Base-by-base conservation (phyloP, 169 alveolate genomes). In the Plasmodium knowlesi region DNA sequence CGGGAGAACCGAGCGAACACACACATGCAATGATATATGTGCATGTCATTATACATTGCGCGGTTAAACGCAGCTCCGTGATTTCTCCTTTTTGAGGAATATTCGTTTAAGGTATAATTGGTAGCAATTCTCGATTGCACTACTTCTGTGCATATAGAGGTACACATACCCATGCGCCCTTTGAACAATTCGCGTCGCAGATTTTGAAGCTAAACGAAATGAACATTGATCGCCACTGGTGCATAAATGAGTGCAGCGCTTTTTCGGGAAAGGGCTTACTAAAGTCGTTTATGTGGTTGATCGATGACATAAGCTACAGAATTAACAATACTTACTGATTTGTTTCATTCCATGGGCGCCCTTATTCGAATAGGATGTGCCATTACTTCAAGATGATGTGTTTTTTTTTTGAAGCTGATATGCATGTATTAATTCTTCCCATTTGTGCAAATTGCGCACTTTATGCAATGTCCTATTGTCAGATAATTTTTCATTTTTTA, bases 261-360 rank as follows among this genome's bases (percentile, higher is more conserved):
- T 92, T 97, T 67, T 97, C 98, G 54, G 99, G 99, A 32, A 97
- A 98, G 32, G 99, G 99, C 16, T 96, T 99, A 73, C 83, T 97
- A 50, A 98, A 98, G 82, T 99, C 99, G 53, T 96, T 99, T 50
- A 97, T 97, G 84, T 99, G 99, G 99, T 95, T 98, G 43, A 99
- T 98, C 16, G 96, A 96, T 41, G 99, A 98, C 95, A 97, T 98
- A 80, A 97, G 99, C 8, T 95, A 98, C 28, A 97, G 99, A 71
- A 97, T 98, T 41, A 97, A 98, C 82, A 92, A 61, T 19, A 82
- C 70, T 78, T 74, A 61, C 30, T 92, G 41, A 74, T 84, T 76
- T 84, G 9, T 0, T 61, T 10, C 41, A 2, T 72, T 54, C 53
- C 32, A n/a, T n/a, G 37, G 22, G 22, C 22, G 19, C 22, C 1